Evolutionary conservation across 208 protist species (phyloP).

Genomic region (Wallacemonas collosoma): DNA sequence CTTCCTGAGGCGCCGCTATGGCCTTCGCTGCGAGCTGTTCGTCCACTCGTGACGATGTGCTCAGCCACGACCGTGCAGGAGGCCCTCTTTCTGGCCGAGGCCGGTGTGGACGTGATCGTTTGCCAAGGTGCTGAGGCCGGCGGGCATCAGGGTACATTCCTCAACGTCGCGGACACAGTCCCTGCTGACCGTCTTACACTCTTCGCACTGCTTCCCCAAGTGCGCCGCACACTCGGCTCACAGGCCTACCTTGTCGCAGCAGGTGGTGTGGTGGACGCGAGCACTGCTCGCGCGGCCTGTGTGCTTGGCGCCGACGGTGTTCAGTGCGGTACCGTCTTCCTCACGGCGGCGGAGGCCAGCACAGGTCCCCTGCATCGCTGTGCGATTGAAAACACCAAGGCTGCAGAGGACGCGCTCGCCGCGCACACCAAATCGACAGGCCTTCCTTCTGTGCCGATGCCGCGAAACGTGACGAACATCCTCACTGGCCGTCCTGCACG

Average conservation of each 20-base stretch:
- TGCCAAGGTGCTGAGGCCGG: constrained; percentile 42
- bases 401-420: background rate
- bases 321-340: constrained; percentile 38
- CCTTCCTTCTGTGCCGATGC: background rate
- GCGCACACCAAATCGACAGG: background rate
- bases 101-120: constrained; percentile 38
- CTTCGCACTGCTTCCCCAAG: constrained; percentile 39
- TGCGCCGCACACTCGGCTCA: constrained; percentile 21
- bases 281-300: constrained; percentile 27
- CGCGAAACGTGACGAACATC: constrained; percentile 20
- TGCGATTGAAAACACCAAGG: constrained; percentile 16
- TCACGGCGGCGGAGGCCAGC: constrained; percentile 27
- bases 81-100: constrained; percentile 23
- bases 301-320: constrained; percentile 38
- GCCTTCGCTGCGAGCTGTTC: constrained; percentile 5
- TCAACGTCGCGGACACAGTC: constrained; percentile 5
- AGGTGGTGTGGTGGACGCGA: constrained; percentile 38
- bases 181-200: constrained; percentile 24
- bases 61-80: constrained; percentile 33
- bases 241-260: constrained; percentile 31
- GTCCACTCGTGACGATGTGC: constrained; percentile 15
- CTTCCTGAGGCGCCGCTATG: constrained; percentile 23
- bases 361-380: constrained; percentile 21
- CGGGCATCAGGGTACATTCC: constrained; percentile 37
- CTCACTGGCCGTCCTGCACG: constrained; percentile 25